A percentile compares a stretch with the other conserved stretches of the same genome.
Conservation (phyloP, 371 early-diverging fungal genomes). For the Zopfochytrium polystomum region DNA sequence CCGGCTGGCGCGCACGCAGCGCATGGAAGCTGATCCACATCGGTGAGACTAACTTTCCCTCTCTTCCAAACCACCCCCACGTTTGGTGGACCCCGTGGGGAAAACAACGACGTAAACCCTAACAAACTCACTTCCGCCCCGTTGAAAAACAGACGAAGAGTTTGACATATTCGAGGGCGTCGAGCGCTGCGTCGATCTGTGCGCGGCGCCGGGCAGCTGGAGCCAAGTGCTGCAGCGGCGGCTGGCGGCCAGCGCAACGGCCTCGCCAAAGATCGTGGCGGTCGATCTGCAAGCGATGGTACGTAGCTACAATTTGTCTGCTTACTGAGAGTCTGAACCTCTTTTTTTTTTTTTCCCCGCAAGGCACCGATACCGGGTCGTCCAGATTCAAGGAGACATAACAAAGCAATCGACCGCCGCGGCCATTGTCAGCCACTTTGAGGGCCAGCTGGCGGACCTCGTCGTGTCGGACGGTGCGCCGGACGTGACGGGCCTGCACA, state of each 20-base stretch:
- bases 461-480: constrained; percentile 92
- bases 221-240: constrained; percentile 81
- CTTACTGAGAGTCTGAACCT: too few species aligned
- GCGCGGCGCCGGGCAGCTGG: constrained; percentile 99
- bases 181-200: constrained; percentile 93
- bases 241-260: constrained; percentile 24
- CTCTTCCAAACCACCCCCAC: too few species aligned
- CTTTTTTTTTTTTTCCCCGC: constrained; percentile 92
- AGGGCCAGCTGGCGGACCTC: constrained; percentile 86
- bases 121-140: background rate
- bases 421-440: constrained; percentile 83
- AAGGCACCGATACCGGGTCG: constrained; percentile 94
- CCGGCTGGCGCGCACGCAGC: constrained; percentile 87
- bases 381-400: constrained; percentile 96
- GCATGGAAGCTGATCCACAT: constrained; percentile 98
- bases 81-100: too few species aligned
- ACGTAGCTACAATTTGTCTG: too few species aligned
- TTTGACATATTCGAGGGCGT: constrained; percentile 87
- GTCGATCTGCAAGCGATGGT: constrained; percentile 98
- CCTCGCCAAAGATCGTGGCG: constrained; percentile 79
- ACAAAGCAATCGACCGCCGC: constrained; percentile 91
- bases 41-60: too few species aligned
- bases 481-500: constrained; percentile 98
- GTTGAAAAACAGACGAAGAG: constrained; percentile 68
- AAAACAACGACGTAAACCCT: background rate